Percentiles rank a stretch among this genome's conserved stretches.
Evolutionary conservation across 2,329 filamentous ascomycete genomes (phyloP).

Genomic region (Aspergillus fischeri): DNA sequence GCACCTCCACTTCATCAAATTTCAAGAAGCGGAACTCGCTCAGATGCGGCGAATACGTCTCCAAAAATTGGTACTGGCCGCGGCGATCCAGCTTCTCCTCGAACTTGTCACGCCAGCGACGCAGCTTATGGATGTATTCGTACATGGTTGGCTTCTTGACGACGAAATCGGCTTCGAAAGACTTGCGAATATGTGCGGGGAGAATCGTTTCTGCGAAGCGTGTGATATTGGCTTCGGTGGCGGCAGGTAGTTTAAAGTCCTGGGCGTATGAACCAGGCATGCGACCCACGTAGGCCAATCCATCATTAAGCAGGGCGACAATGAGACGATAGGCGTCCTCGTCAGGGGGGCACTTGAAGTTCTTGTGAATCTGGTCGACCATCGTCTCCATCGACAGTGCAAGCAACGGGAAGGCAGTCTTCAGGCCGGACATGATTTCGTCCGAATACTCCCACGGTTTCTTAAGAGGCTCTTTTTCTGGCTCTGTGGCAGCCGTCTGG

Average conservation of each 20-base stretch:
- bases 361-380: slow-evolving; percentile 97
- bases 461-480: slow-evolving; percentile 53
- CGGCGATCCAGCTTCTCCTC: slow-evolving; percentile 94
- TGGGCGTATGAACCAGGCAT: slow-evolving; percentile 82
- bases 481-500: slow-evolving; percentile 16
- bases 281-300: slow-evolving; percentile 83
- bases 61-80: slow-evolving; percentile 67
- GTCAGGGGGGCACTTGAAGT: slow-evolving; percentile 98
- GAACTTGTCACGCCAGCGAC: slow-evolving; percentile 94
- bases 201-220: slow-evolving; percentile 95
- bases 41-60: slow-evolving; percentile 82
- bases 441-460: slow-evolving; percentile 96
- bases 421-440: slow-evolving; percentile 89
- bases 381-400: slow-evolving; percentile 99
- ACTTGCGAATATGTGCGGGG: slow-evolving; percentile 88
- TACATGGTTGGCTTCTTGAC: slow-evolving; percentile 93
- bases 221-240: slow-evolving; percentile 94
- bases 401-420: slow-evolving; percentile 93
- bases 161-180: slow-evolving; percentile 97
- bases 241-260: slow-evolving; percentile 82
- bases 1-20: slow-evolving; percentile 97
- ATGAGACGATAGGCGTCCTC: slow-evolving; percentile 97
- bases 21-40: slow-evolving; percentile 97
- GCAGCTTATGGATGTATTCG: slow-evolving; percentile 95
- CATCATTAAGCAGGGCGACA: slow-evolving; percentile 95